Evolutionary conservation across 2,329 filamentous ascomycete species (phyloP).

Genomic region (Fusarium lateritium): DNA sequence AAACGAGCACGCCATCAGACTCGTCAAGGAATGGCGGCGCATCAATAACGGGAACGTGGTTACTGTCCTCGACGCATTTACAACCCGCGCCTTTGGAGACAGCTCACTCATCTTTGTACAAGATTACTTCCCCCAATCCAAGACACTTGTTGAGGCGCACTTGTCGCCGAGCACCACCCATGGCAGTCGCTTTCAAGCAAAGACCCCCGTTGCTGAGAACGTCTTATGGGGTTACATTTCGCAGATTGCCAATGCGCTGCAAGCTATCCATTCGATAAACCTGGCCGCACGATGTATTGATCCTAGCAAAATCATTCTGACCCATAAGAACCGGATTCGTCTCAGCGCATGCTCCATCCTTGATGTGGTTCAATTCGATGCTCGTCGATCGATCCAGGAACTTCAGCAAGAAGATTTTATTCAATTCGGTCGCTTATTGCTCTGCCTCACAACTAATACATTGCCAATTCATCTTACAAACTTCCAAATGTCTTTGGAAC

Average conservation of each 20-base stretch:
- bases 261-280: constrained; percentile 84
- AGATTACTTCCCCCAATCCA: constrained; percentile 92
- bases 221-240: constrained; percentile 93
- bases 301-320: constrained; percentile 89
- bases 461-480: constrained; percentile 69
- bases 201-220: constrained; percentile 74
- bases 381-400: constrained; percentile 76
- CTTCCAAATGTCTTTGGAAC: constrained; percentile 79
- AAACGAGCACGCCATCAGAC: constrained; percentile 89
- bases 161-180: constrained; percentile 62
- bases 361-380: constrained; percentile 89
- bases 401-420: constrained; percentile 90
- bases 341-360: constrained; percentile 90
- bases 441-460: constrained; percentile 84
- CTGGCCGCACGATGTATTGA: constrained; percentile 90
- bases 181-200: constrained; percentile 63
- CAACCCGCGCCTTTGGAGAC: constrained; percentile 91
- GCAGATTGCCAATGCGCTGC: constrained; percentile 90
- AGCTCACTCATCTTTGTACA: constrained; percentile 95
- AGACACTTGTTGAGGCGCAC: constrained; percentile 89
- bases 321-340: constrained; percentile 90
- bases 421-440: constrained; percentile 85
- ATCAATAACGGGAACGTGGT: constrained; percentile 87
- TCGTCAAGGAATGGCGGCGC: constrained; percentile 90
- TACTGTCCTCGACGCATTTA: constrained; percentile 91